Base-by-base conservation (phyloP, 805 yeast genomes). In the Candida ovalis region DNA sequence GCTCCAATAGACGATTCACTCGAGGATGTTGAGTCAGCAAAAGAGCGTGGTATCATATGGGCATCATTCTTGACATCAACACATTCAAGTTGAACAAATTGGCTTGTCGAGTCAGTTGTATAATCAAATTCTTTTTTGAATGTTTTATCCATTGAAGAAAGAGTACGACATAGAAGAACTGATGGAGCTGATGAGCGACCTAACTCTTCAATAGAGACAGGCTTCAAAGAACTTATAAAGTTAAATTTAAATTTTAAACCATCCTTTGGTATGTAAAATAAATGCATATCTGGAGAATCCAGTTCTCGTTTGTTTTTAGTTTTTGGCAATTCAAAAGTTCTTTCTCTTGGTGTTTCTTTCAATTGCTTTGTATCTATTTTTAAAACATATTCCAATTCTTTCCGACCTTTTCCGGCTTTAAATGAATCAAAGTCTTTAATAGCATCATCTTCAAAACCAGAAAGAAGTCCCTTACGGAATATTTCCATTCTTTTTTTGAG, bases 1-100 rank as follows among this genome's bases (percentile, higher is more conserved):
- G 78, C 85, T n/a, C 78, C 84, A 38, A 67, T 54, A 0, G 87
- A 76, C 0, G 89, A 83, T 28, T 82, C 82, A 4, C 72, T 66
- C 1, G 79, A 57, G 13, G 68, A 64, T 0, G 52, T 49, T 0
- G 72, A 62, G 17, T 60, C 59, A 1, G 53, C 47, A 2, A 67
- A 57, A 0, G 91, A 79, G 30, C 77, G 67, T 2, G 92, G 94
- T 4, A 82, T 69, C 19, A 57, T 54, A 24, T 63, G 61, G 2
- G 70, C 59, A 51, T 70, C 74, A 4, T 59, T 50, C 5, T 65
- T 58, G 1, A 72, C 65, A 53, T 80, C 79, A 13, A 69, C 54
- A 60, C 92, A 85, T 39, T 66, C 70, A 18, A 75, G 38, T 43
- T 65, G 66, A 19, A 70, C 65, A 52, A 61, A 66, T 42, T 70